Evolutionary conservation across 805 yeast genomes (phyloP).

Genomic region (Candida insectalens): DNA sequence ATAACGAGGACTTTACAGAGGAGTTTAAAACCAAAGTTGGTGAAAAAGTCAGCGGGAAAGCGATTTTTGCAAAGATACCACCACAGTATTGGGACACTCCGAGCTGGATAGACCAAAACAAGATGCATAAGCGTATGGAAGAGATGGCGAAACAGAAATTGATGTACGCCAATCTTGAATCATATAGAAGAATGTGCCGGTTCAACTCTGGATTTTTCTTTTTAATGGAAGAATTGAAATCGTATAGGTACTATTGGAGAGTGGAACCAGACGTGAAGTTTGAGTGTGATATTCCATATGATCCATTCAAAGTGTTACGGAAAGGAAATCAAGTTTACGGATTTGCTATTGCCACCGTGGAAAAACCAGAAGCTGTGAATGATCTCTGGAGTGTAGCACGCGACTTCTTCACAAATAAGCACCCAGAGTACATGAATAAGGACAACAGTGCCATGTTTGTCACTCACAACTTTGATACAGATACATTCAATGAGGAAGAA

Average conservation of each 20-base stretch:
- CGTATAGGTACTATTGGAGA: constrained; percentile 49
- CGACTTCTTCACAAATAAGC: constrained; percentile 28
- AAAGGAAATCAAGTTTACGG: constrained; percentile 38
- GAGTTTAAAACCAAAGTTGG: constrained; percentile 27
- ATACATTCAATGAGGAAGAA: constrained; percentile 30
- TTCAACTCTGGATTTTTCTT: constrained; percentile 43
- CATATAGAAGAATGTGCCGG: constrained; percentile 64
- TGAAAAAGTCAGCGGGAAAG: constrained; percentile 29
- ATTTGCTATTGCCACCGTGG: constrained; percentile 40
- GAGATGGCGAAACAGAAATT: constrained; percentile 24
- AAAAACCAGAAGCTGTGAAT: constrained; percentile 35
- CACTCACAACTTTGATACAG: constrained; percentile 31
- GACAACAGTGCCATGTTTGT: constrained; percentile 35
- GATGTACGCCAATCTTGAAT: constrained; percentile 48
- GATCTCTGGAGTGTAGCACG: constrained; percentile 39
- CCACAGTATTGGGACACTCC: constrained; percentile 40
- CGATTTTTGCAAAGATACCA: constrained; percentile 34
- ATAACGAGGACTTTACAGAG: constrained; percentile 33
- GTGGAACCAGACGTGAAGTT: constrained; percentile 44
- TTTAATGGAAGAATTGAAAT: constrained; percentile 32
- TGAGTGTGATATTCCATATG: constrained; percentile 39
- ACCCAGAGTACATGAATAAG: constrained; percentile 21
- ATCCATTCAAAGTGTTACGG: constrained; percentile 39
- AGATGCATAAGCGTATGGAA: constrained; percentile 21
- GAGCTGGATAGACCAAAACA: constrained; percentile 25